phyloP scores from a whole-genome alignment of 306 rosid species.

The Fagus crenata region DNA sequence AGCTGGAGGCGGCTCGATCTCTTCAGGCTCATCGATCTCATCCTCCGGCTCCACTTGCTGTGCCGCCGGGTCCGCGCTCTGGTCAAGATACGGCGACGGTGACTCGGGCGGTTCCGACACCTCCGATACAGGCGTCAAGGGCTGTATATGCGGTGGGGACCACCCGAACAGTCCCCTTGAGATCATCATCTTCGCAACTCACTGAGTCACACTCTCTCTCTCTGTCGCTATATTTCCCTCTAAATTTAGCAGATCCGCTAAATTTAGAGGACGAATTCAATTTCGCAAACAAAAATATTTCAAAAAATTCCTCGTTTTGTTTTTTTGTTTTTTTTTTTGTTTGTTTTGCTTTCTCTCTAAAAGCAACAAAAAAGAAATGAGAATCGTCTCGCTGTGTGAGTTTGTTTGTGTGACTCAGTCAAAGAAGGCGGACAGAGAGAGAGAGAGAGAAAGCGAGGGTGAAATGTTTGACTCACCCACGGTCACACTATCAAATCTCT shows the following conservation, averaged over 20 bases:
- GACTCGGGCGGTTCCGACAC: conserved; percentile 99
- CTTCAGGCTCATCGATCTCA: conserved; percentile 89
- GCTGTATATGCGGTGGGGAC: conserved; percentile 98
- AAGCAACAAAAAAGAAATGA: background rate
- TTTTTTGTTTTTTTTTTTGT: background rate
- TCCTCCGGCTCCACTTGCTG: conserved; percentile 83
- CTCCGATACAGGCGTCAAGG: conserved; percentile 95
- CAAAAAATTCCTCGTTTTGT: conserved; percentile 1
- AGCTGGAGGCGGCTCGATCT: conserved; percentile 94
- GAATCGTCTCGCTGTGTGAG: conserved; percentile 35
- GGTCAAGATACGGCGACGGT: conserved; percentile 87
- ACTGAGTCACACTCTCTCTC: background rate
- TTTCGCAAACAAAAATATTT: background rate
- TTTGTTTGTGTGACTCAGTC: conserved; percentile 56
- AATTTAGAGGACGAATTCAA: conserved; percentile 35
- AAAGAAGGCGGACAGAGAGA: conserved; percentile 38
- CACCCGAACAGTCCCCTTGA: conserved; percentile 96
- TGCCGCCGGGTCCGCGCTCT: conserved; percentile 66
- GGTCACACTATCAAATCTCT: background rate
- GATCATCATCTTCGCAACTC: conserved; percentile 63
- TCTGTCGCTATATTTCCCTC: background rate
- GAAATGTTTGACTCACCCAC: conserved; percentile 16
- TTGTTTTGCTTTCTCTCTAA: background rate
- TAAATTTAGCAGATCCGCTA: conserved; percentile 47
- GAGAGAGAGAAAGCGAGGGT: background rate